These are phyloP conservation scores for Fusarium piperis DNA, from an alignment of 2,329 filamentous ascomycete genomes.

Conservation along the genomic window DNA sequence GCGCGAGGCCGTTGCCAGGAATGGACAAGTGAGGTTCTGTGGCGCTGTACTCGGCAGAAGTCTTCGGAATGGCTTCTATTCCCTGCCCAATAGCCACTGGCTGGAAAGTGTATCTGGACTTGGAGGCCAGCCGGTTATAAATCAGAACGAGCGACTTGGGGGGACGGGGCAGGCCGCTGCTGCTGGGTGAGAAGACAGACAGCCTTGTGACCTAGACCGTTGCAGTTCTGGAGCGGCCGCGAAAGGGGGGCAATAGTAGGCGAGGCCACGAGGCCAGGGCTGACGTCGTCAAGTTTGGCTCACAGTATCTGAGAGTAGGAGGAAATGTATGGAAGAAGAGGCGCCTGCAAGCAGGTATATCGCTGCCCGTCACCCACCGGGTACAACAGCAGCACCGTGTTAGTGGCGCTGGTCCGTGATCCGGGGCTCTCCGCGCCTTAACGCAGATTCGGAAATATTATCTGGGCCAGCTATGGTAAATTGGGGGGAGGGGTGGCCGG, in stretches of 20 bases:
- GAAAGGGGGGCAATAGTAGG: slow-evolving; percentile 36
- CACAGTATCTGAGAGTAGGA: slow-evolving; percentile 38
- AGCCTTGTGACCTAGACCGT: slow-evolving; percentile 16
- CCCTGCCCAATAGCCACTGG: slow-evolving; percentile 4
- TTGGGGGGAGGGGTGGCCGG: slow-evolving; percentile 48
- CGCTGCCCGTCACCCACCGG: slow-evolving; percentile 45
- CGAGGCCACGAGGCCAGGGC: slow-evolving; percentile 42
- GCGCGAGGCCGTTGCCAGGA: slow-evolving; percentile 24
- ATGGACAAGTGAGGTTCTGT: slow-evolving; percentile 11
- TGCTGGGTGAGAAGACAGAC: slow-evolving; percentile 13
- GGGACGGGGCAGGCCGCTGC: not conserved
- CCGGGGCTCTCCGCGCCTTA: slow-evolving; percentile 58
- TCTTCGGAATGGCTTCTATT: slow-evolving; percentile 7
- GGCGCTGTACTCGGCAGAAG: slow-evolving; percentile 13
- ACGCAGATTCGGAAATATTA: slow-evolving; percentile 62
- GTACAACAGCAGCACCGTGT: slow-evolving; percentile 46
- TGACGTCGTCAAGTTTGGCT: slow-evolving; percentile 42
- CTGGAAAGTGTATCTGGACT: slow-evolving; percentile 5
- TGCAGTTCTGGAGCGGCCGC: slow-evolving; percentile 35
- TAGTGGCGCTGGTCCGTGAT: slow-evolving; percentile 50
- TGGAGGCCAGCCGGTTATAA: slow-evolving; percentile 2
- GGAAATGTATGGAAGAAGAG: slow-evolving; percentile 40
- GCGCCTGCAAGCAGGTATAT: slow-evolving; percentile 46
- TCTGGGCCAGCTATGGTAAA: slow-evolving; percentile 54
- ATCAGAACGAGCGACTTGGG: slow-evolving; percentile 30